Evolutionary conservation across 805 yeast species (phyloP).

Genomic region (Candida easanensis): DNA sequence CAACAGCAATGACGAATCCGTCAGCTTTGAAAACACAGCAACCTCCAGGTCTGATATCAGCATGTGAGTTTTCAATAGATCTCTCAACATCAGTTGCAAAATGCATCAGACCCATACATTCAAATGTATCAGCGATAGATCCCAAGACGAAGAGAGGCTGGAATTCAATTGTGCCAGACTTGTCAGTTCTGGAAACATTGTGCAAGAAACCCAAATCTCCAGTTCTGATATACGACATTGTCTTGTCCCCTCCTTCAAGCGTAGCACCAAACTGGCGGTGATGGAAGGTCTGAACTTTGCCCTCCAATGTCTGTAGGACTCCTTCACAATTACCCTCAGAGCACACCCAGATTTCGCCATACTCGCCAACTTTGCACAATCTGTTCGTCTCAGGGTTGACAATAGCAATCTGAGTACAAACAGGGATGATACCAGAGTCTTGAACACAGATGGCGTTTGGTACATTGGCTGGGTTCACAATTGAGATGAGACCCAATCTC

Average conservation of each 20-base stretch:
- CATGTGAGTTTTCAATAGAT: constrained; percentile 54
- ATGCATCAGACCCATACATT: constrained; percentile 85
- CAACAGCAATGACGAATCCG: constrained; percentile 70
- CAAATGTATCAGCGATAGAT: constrained; percentile 81
- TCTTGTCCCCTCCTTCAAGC: constrained; percentile 61
- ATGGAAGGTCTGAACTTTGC: constrained; percentile 27
- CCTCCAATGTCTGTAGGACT: constrained; percentile 48
- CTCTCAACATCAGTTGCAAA: constrained; percentile 83
- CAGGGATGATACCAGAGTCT: constrained; percentile 95
- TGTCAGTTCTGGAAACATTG: constrained; percentile 50
- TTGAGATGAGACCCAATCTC: constrained; percentile 82
- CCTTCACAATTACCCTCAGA: constrained; percentile 77
- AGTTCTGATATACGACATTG: constrained; percentile 71
- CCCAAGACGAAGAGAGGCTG: constrained; percentile 88
- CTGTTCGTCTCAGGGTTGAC: constrained; percentile 89
- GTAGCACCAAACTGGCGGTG: constrained; percentile 56
- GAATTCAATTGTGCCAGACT: constrained; percentile 42
- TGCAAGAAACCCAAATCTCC: constrained; percentile 95
- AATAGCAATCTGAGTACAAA: constrained; percentile 88
- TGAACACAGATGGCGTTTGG: constrained; percentile 75
- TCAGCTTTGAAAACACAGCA: constrained; percentile 78
- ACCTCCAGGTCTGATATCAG: constrained; percentile 49
- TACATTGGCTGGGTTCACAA: constrained; percentile 69
- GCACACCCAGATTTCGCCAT: constrained; percentile 96
- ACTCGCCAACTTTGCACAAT: constrained; percentile 84